These are phyloP conservation scores for Hypsizygus ulmarius DNA, from an alignment of 1,284 basidiomycete genomes.

Conservation along the genomic window DNA sequence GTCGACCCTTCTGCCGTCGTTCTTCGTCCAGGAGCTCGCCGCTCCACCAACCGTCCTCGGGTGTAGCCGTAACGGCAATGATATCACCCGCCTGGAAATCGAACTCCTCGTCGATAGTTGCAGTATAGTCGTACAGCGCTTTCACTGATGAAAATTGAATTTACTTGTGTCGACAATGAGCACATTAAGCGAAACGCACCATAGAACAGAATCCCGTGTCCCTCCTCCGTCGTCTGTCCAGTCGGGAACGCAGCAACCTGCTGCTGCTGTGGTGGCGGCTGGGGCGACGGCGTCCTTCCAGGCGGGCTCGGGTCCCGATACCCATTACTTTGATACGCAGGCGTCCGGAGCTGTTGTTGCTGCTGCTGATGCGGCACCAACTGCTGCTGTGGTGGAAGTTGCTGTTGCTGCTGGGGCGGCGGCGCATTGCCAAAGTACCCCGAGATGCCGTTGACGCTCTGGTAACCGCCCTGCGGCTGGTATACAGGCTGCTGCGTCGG, in stretches of 20 bases:
- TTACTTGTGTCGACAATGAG: neutral
- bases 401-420: constrained; percentile 18
- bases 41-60: constrained; percentile 95
- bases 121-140: constrained; percentile 90
- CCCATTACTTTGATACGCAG: constrained; percentile 22
- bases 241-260: constrained; percentile 34
- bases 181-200: constrained; percentile 45
- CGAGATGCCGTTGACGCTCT: constrained; percentile 24
- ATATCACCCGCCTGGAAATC: constrained; percentile 91
- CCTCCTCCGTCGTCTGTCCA: constrained; percentile 74
- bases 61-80: constrained; percentile 89
- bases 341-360: constrained; percentile 19
- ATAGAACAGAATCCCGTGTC: constrained; percentile 80
- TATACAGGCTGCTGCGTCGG: constrained; percentile 19
- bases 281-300: constrained; percentile 38
- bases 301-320: constrained; percentile 29
- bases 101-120: constrained; percentile 85
- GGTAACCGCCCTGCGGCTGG: constrained; percentile 25
- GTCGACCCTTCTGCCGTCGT: constrained; percentile 72
- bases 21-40: constrained; percentile 84
- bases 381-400: constrained; percentile 20
- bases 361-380: constrained; percentile 21
- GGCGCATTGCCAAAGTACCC: constrained; percentile 9
- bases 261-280: constrained; percentile 27
- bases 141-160: constrained; percentile 55